Percentiles rank a stretch among this genome's conserved stretches.
Conservation (phyloP, 106 monocot species). For the Allium sativum region DNA sequence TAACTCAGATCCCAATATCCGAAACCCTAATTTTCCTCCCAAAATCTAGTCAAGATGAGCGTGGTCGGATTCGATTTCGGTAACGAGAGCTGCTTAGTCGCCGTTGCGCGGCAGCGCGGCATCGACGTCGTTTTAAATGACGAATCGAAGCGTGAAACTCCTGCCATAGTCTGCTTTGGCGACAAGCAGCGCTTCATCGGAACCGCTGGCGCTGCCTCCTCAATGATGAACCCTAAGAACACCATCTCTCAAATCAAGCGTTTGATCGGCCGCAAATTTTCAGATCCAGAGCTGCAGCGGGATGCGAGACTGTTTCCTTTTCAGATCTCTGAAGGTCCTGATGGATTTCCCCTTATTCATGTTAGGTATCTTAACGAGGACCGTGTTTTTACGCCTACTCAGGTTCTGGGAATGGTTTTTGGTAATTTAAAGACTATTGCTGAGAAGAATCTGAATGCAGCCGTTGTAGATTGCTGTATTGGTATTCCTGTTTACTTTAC, state of each 20-base stretch:
- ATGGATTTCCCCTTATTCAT: conserved; percentile 69
- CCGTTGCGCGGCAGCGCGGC: conserved; percentile 78
- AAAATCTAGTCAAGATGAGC: conserved; percentile 38
- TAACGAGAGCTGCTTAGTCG: conserved; percentile 77
- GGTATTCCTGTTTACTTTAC: conserved; percentile 83
- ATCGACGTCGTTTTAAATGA: conserved; percentile 88
- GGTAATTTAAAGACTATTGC: conserved; percentile 65
- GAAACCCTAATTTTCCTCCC: conserved; percentile 2
- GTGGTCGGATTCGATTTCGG: conserved; percentile 89
- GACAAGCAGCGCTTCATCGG: conserved; percentile 89
- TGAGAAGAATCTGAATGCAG: conserved; percentile 56
- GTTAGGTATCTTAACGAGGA: conserved; percentile 56
- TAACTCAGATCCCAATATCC: background rate
- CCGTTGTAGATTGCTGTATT: conserved; percentile 77
- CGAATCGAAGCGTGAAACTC: conserved; percentile 93
- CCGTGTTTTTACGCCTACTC: conserved; percentile 61
- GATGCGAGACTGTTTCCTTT: conserved; percentile 52
- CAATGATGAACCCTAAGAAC: conserved; percentile 70
- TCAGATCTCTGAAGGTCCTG: conserved; percentile 47
- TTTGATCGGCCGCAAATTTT: conserved; percentile 53
- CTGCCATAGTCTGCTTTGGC: conserved; percentile 64
- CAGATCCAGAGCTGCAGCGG: conserved; percentile 57
- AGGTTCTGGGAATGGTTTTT: conserved; percentile 71
- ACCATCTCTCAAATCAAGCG: conserved; percentile 81
- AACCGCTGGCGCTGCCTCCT: conserved; percentile 59